phyloP scores from a whole-genome alignment of 768 basidiomycete genomes.

The Clathrus columnatus region DNA sequence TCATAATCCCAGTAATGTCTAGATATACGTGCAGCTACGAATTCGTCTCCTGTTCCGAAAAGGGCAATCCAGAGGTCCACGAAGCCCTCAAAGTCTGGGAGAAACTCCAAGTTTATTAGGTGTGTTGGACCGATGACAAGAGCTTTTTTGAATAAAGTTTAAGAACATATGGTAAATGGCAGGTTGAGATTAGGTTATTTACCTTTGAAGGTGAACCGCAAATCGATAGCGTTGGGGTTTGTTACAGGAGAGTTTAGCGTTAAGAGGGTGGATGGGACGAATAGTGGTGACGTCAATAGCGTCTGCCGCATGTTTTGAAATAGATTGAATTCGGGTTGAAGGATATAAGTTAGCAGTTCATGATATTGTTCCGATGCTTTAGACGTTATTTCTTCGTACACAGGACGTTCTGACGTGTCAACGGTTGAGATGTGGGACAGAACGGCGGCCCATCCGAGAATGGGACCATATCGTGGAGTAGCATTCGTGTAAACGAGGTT shows the following conservation, averaged over 20 bases:
- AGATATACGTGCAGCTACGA: conserved; percentile 56
- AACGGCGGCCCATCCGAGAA: conserved; percentile 79
- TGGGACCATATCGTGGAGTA: conserved; percentile 56
- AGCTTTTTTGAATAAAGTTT: conserved; percentile 34
- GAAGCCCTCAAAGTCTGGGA: conserved; percentile 63
- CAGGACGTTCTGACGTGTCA: conserved; percentile 26
- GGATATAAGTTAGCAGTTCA: conserved; percentile 46
- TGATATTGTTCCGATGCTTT: conserved; percentile 53
- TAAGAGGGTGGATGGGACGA: conserved; percentile 67
- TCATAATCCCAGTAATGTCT: conserved; percentile 79
- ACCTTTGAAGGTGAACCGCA: conserved; percentile 83
- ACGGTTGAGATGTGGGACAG: conserved; percentile 52
- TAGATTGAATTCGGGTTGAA: conserved; percentile 50
- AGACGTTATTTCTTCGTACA: conserved; percentile 17
- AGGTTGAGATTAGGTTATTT: conserved; percentile 14
- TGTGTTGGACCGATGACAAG: conserved; percentile 69
- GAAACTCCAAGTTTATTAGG: conserved; percentile 63
- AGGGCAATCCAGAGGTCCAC: conserved; percentile 73
- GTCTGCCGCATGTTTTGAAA: conserved; percentile 49
- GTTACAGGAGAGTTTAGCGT: conserved; percentile 57
- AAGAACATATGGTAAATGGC: conserved; percentile 11
- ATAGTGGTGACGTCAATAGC: conserved; percentile 62
- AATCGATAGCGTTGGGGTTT: conserved; percentile 71
- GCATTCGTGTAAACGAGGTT: conserved; percentile 51
- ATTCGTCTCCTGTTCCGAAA: conserved; percentile 67